Percentiles rank a stretch among this genome's conserved stretches.
Evolutionary conservation across 2,329 filamentous ascomycete species (phyloP).

Genomic region (Fusarium irregulare): DNA sequence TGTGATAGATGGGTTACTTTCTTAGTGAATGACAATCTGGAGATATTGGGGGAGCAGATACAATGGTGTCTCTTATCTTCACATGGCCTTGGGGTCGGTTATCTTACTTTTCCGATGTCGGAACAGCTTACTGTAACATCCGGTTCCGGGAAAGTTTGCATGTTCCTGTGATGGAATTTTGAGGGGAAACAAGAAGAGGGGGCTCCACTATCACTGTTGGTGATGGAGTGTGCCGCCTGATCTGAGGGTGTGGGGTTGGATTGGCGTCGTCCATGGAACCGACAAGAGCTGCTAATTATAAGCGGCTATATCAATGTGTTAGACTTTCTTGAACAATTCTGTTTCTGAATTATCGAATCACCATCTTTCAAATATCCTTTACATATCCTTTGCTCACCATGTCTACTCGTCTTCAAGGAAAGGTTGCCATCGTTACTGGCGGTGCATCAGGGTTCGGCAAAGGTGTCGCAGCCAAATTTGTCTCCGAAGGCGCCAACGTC

Average conservation of each 20-base stretch:
- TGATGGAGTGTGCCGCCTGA: neutral
- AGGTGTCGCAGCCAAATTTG: slow-evolving; percentile 27
- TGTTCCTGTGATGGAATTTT: neutral
- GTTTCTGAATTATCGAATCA: neutral
- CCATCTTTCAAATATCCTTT: no score
- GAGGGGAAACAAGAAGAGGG: neutral
- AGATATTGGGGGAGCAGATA: rapidly evolving
- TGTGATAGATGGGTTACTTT: neutral
- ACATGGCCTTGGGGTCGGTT: neutral
- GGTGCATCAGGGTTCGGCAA: slow-evolving; percentile 62
- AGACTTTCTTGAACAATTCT: neutral
- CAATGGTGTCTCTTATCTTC: neutral
- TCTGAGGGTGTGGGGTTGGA: neutral
- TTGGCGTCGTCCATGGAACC: neutral
- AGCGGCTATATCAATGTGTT: neutral
- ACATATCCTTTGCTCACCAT: neutral
- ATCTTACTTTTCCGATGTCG: neutral
- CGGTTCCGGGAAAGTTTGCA: neutral
- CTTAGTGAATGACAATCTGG: neutral
- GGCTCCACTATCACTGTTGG: neutral
- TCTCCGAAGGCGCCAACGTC: slow-evolving; percentile 26
- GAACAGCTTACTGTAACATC: neutral
- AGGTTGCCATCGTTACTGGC: slow-evolving; percentile 52
- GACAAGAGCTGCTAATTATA: neutral
- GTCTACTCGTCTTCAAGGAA: slow-evolving; percentile 52